Percentiles rank a stretch among this genome's conserved stretches.
phyloP scores from a whole-genome alignment of 768 basidiomycete species.

The Mrakia frigida region DNA sequence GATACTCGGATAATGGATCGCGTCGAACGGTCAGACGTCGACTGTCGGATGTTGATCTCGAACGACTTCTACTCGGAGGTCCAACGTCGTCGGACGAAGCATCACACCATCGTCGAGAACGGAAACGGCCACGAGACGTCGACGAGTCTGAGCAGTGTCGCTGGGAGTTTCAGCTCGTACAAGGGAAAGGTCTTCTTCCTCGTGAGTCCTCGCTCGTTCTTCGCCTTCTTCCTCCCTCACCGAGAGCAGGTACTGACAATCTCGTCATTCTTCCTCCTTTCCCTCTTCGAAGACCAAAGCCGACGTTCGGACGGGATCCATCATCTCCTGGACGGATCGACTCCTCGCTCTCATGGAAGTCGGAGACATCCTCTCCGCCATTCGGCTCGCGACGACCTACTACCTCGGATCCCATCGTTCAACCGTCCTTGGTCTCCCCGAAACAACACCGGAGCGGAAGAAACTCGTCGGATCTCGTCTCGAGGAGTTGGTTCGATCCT shows the following conservation, averaged over 20 bases:
- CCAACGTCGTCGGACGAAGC: background rate
- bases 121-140: background rate
- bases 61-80: slow-evolving; percentile 29
- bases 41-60: slow-evolving; percentile 34
- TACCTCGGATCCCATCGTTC: slow-evolving; percentile 80
- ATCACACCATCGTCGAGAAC: slow-evolving; percentile 2
- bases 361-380: slow-evolving; percentile 85
- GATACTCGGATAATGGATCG: slow-evolving; percentile 57
- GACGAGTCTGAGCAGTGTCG: slow-evolving; percentile 25
- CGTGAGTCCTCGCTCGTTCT: slow-evolving; percentile 52
- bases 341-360: slow-evolving; percentile 74
- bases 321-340: slow-evolving; percentile 92
- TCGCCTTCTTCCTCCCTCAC: background rate
- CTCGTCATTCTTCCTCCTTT: background rate
- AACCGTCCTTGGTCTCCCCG: slow-evolving; percentile 69
- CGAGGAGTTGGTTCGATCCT: slow-evolving; percentile 77
- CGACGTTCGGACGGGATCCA: slow-evolving; percentile 69
- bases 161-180: slow-evolving; percentile 70
- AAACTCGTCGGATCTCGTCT: slow-evolving; percentile 68
- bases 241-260: background rate
- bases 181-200: slow-evolving; percentile 87
- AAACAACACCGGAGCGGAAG: slow-evolving; percentile 56
- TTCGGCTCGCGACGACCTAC: slow-evolving; percentile 76
- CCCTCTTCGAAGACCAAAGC: slow-evolving; percentile 53
- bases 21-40: slow-evolving; percentile 53